Percentiles rank a stretch among this genome's conserved stretches.
Evolutionary conservation across 1,284 basidiomycete species (phyloP).

Genomic region (Sutorius eximius): DNA sequence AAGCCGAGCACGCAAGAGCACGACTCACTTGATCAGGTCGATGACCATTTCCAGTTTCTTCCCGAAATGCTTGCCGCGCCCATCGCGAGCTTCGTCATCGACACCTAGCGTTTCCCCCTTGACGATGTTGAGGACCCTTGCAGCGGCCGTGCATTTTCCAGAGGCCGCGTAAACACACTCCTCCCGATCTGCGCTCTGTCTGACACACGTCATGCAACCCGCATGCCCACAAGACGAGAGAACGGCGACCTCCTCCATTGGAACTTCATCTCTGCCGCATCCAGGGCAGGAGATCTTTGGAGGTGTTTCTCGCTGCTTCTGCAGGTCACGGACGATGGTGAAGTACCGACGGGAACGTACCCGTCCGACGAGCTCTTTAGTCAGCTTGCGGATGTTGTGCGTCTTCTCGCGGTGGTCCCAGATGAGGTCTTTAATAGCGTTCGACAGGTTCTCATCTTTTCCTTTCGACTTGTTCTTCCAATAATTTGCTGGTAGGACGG

Average conservation of each 20-base stretch:
- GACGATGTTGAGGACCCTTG: conserved; percentile 77
- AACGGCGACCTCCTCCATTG: conserved; percentile 73
- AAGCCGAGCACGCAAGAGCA: neutral
- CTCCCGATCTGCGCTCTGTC: conserved; percentile 69
- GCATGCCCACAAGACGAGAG: conserved; percentile 90
- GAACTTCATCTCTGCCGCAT: conserved; percentile 57
- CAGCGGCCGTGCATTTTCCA: conserved; percentile 72
- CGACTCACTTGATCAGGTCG: conserved; percentile 73
- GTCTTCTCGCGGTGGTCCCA: conserved; percentile 88
- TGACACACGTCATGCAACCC: conserved; percentile 77
- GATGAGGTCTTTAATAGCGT: conserved; percentile 58
- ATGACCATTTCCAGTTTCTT: conserved; percentile 87
- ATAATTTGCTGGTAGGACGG: conserved; percentile 39
- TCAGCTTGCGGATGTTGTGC: conserved; percentile 78
- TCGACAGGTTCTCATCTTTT: conserved; percentile 56
- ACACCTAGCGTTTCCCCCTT: conserved; percentile 80
- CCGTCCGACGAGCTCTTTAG: conserved; percentile 86
- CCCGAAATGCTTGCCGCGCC: conserved; percentile 79
- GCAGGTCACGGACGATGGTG: conserved; percentile 84
- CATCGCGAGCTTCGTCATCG: conserved; percentile 74
- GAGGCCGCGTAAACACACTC: conserved; percentile 75
- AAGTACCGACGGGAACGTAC: conserved; percentile 90
- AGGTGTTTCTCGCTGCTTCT: conserved; percentile 65
- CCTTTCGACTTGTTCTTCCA: conserved; percentile 50
- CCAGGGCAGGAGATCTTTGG: conserved; percentile 60